Evolutionary conservation across 1,139 yeast species (phyloP), one percentile per base, ranked within the genome.

Genomic region (Taiozyma sp.): DNA sequence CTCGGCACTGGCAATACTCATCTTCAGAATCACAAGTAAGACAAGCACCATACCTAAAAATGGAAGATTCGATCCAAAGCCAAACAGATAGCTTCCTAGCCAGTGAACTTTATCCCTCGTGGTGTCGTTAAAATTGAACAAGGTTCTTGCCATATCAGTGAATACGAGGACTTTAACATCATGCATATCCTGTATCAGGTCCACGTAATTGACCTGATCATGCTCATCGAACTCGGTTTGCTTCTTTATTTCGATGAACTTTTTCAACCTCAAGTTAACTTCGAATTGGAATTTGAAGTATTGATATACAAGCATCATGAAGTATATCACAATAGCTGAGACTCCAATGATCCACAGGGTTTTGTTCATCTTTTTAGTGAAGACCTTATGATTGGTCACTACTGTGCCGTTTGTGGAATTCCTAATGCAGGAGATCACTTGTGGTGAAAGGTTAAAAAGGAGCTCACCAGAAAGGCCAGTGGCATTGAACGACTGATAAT

Each of bases 261-360:
- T 39, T 6, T 42, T 11, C 3, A 42, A 11, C 4, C 32, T 47
- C 7, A 45, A 10, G n/a, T 41, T 24, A 13, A 45, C 30, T 24
- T 51, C 48, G 35, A 47, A 52, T 43, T 50, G 48, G 32, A 52
- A 52, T n/a, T 40, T 52, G 35, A 47, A 44, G 42, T 50, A 52
- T 44, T 47, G 44, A 47, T 47, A 49, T 1, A 49, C n/a, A n/a
- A 50, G 22, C 9, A 52, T 35, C 6, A 47, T 14, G 4, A 52
- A 19, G 9, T 37, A 37, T 16, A 37, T 37, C 9, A 49, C 10
- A 2, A 42, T 24, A 3, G 32, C 13, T 7, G 41, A 22, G 1
- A 41, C 24, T 3, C 50, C 54, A 30, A 47, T 35, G 8, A 26
- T 19, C 11, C 32, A 19, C 21, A 46, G 10, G 4, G 42, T 8